A percentile compares a stretch with the other conserved stretches of the same genome.
These are phyloP conservation scores for Boeremia lycopersici DNA, from an alignment of 2,329 filamentous ascomycete species.

Conservation along the genomic window DNA sequence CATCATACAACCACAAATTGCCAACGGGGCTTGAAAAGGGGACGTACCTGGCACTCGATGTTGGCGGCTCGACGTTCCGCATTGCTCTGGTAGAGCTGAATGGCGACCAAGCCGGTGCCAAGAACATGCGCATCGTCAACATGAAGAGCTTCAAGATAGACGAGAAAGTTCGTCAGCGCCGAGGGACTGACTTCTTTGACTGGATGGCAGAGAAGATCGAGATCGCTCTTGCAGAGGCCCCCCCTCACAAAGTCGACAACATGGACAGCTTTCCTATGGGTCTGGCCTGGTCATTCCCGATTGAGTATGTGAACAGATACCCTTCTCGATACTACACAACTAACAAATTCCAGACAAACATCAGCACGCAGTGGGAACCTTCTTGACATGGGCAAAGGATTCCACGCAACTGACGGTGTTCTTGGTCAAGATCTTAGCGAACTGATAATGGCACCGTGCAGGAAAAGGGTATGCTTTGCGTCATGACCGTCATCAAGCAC, in stretches of 20 bases:
- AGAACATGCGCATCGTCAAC: slow-evolving; percentile 60
- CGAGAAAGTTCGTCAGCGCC: slow-evolving; percentile 59
- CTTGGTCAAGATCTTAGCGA: slow-evolving; percentile 65
- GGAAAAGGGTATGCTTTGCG: slow-evolving; percentile 48
- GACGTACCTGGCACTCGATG: slow-evolving; percentile 66
- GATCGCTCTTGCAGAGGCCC: slow-evolving; percentile 55
- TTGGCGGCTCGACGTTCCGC: slow-evolving; percentile 70
- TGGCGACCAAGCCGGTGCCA: slow-evolving; percentile 53
- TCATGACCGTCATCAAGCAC: background rate
- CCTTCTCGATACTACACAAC: background rate
- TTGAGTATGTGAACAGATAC: slow-evolving; percentile 54
- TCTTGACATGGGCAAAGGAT: slow-evolving; percentile 70
- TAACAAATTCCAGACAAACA: slow-evolving; percentile 56
- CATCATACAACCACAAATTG: slow-evolving; percentile 67
- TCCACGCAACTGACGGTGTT: slow-evolving; percentile 64
- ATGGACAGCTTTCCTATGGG: slow-evolving; percentile 61
- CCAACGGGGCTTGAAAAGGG: slow-evolving; percentile 65
- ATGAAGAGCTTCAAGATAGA: slow-evolving; percentile 64
- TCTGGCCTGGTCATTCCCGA: slow-evolving; percentile 69
- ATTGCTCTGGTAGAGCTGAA: slow-evolving; percentile 64
- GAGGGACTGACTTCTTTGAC: slow-evolving; percentile 66
- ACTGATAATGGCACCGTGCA: slow-evolving; percentile 65
- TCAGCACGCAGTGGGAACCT: slow-evolving; percentile 63
- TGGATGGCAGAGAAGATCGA: slow-evolving; percentile 69
- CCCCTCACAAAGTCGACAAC: slow-evolving; percentile 45